Base-by-base conservation (phyloP, 2,329 filamentous ascomycete genomes). In the Alternaria atra region DNA sequence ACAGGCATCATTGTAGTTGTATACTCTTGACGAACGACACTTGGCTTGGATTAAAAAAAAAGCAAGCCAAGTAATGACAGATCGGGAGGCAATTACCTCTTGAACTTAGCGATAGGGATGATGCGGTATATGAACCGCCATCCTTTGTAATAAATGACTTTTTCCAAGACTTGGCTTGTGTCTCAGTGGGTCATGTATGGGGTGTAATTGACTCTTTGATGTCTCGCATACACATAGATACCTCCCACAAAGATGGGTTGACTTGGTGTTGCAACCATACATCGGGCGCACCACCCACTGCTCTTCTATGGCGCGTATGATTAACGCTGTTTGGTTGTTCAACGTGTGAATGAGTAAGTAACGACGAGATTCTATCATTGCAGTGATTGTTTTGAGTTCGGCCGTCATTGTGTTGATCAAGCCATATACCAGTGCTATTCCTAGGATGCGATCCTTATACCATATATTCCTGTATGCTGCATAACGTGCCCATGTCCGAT, bases 1-100 rank as follows among this genome's bases (percentile, higher is more conserved):
- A 50, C 23, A 34, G 46, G 30, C 20, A 52, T 40, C 50, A 52
- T 35, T 58, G 55, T 58, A 58, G 55, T 58, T 58, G 55, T 58
- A 58, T 37, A 5, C 37, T 50, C 48, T 58, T 58, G 40, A 58
- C 30, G 55, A 58, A 50, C 47, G 40, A 58, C 34, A 58, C 47
- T 29, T 23, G 55, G 39, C 39, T 52, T 58, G 55, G 32, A 47
- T 53, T n/a, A n/a, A n/a, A n/a, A 43, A 17, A 30, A 46, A 6
- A 32, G 10, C 52, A 47, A 47, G 40, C 52, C 25, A 25, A 40
- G 42, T 55, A 44, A 55, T 47, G 52, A 55, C 40, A 29, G 30
- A 37, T 25, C 23, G 30, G 20, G 52, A 25, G 32, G 39, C 12
- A 48, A 23, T 15, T 48, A 5, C 30, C 12, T 15, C 29, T 8